phyloP scores from a whole-genome alignment of 2,329 filamentous ascomycete species.

The Calonectria hongkongensis region DNA sequence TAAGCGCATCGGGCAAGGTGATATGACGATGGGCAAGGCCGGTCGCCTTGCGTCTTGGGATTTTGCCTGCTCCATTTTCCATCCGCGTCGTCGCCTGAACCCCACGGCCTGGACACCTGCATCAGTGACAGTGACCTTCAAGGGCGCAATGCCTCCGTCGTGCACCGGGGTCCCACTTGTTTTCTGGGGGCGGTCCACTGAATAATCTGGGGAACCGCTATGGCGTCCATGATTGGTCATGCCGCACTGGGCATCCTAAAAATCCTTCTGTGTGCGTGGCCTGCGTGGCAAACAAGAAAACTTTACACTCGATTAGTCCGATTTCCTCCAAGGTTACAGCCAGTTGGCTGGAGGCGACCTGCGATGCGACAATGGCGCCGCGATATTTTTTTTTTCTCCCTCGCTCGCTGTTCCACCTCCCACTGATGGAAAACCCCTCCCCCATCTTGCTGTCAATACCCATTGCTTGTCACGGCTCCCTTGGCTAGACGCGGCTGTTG shows the following conservation, averaged over 20 bases:
- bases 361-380: slow-evolving; percentile 46
- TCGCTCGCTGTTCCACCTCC: background rate
- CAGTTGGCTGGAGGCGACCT: slow-evolving; percentile 37
- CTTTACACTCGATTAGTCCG: slow-evolving; percentile 35
- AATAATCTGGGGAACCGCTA: slow-evolving; percentile 36
- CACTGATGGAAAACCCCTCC: background rate
- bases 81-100: slow-evolving; percentile 17
- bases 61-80: slow-evolving; percentile 29
- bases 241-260: background rate
- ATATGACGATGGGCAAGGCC: slow-evolving; percentile 22
- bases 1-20: slow-evolving; percentile 21
- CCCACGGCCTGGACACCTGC: slow-evolving; percentile 31
- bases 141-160: slow-evolving; percentile 18
- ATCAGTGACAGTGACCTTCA: slow-evolving; percentile 23
- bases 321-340: slow-evolving; percentile 26
- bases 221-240: slow-evolving; percentile 29
- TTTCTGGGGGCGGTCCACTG: slow-evolving; percentile 25
- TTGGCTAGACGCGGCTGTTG: slow-evolving; percentile 37
- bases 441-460: slow-evolving; percentile 36
- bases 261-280: slow-evolving; percentile 16
- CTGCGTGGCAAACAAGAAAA: slow-evolving; percentile 31
- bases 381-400: slow-evolving; percentile 26
- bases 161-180: slow-evolving; percentile 9
- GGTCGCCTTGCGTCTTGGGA: slow-evolving; percentile 3
- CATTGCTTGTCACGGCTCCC: slow-evolving; percentile 44